A percentile compares a stretch with the other conserved stretches of the same genome.
Conservation (phyloP, 208 protist species). For the Leishmania arabica region DNA sequence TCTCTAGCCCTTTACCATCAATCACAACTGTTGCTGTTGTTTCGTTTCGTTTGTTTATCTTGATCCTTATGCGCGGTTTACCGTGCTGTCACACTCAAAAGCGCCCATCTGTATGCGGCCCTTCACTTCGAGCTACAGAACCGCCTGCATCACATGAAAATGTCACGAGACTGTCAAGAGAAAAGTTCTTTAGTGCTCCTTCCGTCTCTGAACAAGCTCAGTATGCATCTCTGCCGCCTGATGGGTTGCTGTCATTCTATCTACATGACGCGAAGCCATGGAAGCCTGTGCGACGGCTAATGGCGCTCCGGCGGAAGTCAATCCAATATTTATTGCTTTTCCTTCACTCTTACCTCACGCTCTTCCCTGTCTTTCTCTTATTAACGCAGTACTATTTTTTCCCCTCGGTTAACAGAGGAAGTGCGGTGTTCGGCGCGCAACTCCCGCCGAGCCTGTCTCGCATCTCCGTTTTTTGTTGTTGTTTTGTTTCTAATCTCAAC, state of each 20-base stretch:
- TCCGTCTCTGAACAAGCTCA: background rate
- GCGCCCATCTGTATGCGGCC: background rate
- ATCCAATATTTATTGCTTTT: background rate
- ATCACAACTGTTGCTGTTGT: background rate
- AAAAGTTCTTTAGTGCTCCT: background rate
- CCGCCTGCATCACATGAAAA: background rate
- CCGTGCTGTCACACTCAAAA: background rate
- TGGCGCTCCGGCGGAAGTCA: background rate
- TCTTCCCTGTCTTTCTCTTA: background rate
- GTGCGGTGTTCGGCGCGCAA: conserved; percentile 1
- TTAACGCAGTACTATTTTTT: conserved; percentile 4
- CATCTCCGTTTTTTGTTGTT: conserved; percentile 12
- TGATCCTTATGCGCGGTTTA: background rate
- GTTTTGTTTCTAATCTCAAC: background rate
- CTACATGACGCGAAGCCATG: background rate
- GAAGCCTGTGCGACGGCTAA: background rate
- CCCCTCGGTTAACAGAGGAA: background rate
- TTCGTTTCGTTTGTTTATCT: conserved; percentile 11
- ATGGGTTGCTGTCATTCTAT: background rate
- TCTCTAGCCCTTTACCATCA: background rate
- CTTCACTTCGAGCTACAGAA: background rate
- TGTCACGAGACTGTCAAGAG: background rate
- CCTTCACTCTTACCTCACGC: background rate
- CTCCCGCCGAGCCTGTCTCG: conserved; percentile 1
- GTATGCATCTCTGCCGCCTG: background rate